Evolutionary conservation across 768 basidiomycete genomes (phyloP).

Genomic region (Boletus subparvulus): DNA sequence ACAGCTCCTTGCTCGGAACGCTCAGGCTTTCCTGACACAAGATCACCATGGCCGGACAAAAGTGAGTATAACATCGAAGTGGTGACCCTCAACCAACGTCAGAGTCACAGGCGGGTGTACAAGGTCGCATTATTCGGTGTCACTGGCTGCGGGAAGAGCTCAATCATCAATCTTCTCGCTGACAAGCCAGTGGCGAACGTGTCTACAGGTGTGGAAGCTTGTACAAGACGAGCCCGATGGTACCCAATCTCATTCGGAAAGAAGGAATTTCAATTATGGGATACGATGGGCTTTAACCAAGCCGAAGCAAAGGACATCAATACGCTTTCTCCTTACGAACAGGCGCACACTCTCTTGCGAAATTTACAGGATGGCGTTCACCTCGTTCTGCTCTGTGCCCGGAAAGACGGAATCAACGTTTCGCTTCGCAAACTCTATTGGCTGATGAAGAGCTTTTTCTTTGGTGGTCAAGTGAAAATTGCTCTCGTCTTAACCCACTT

Average conservation of each 20-base stretch:
- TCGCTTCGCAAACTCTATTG: slow-evolving; percentile 37
- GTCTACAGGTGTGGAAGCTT: slow-evolving; percentile 31
- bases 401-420: slow-evolving; percentile 39
- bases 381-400: slow-evolving; percentile 41
- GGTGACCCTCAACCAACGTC: not conserved
- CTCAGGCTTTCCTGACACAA: not conserved
- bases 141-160: slow-evolving; percentile 33
- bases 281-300: slow-evolving; percentile 36
- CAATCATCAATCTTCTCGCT: slow-evolving; percentile 30
- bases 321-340: slow-evolving; percentile 24
- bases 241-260: slow-evolving; percentile 20
- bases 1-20: not conserved
- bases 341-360: slow-evolving; percentile 36
- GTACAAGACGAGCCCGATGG: slow-evolving; percentile 32
- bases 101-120: slow-evolving; percentile 18
- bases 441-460: slow-evolving; percentile 40
- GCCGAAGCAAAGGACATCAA: slow-evolving; percentile 13
- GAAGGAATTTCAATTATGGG: slow-evolving; percentile 30
- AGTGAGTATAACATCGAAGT: slow-evolving; percentile 14
- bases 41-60: slow-evolving; percentile 6
- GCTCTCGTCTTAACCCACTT: slow-evolving; percentile 41
- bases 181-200: slow-evolving; percentile 27
- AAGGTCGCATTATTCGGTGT: slow-evolving; percentile 29
- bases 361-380: slow-evolving; percentile 36
- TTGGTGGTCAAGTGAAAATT: slow-evolving; percentile 35